A percentile compares a stretch with the other conserved stretches of the same genome.
Evolutionary conservation across 2,329 filamentous ascomycete species (phyloP).

Genomic region (Biscogniauxia mediterranea): DNA sequence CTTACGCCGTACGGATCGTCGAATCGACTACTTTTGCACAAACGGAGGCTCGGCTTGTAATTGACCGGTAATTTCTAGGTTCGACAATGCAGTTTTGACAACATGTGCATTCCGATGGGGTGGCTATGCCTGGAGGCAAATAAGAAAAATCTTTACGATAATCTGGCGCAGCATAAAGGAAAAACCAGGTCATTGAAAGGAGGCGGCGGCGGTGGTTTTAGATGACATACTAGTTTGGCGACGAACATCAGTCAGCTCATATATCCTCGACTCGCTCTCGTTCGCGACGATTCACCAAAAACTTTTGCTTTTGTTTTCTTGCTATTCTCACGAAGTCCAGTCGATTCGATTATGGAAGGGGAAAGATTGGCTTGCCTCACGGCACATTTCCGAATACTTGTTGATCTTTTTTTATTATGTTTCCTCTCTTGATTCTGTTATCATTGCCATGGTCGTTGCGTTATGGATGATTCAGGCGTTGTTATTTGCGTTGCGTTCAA

Average conservation of each 20-base stretch:
- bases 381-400: slow-evolving; percentile 29
- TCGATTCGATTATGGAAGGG: slow-evolving; percentile 20
- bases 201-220: slow-evolving; percentile 16
- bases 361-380: slow-evolving; percentile 38
- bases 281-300: slow-evolving; percentile 3
- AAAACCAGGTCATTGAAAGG: slow-evolving; percentile 10
- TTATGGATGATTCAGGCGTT: slow-evolving; percentile 8
- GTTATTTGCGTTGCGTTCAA: slow-evolving; percentile 8
- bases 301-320: slow-evolving; percentile 15
- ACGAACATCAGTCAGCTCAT: slow-evolving; percentile 28
- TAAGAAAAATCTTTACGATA: slow-evolving; percentile 13
- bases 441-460: background rate
- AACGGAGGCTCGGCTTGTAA: slow-evolving; percentile 9
- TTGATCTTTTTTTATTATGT: slow-evolving; percentile 25
- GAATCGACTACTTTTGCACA: slow-evolving; percentile 5
- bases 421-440: slow-evolving; percentile 3
- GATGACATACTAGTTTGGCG: slow-evolving; percentile 29
- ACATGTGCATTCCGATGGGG: slow-evolving; percentile 20
- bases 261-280: slow-evolving; percentile 23
- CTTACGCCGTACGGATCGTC: slow-evolving; percentile 3
- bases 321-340: slow-evolving; percentile 10
- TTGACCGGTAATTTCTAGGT: slow-evolving; percentile 2
- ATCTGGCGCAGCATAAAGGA: slow-evolving; percentile 12
- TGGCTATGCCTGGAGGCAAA: slow-evolving; percentile 13
- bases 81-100: slow-evolving; percentile 12